Conservation (phyloP, 75 land plant species). For the Azolla pinnata region DNA sequence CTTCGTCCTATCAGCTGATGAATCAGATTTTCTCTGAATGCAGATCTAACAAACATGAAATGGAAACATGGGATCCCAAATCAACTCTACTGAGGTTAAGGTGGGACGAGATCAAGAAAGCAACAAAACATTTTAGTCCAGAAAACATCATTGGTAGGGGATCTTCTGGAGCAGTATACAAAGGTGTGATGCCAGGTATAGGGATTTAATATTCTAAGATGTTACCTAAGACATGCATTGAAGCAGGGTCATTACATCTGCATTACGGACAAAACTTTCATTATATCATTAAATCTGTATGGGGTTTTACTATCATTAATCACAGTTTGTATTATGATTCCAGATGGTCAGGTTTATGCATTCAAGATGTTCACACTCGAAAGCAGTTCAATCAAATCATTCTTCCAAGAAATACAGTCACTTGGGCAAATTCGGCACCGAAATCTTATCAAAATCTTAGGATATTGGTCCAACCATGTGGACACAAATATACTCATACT, state of each 20-base stretch:
- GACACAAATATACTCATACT: conserved; percentile 53
- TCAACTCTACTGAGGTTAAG: conserved; percentile 10
- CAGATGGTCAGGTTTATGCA: conserved; percentile 42
- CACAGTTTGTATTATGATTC: conserved; percentile 14
- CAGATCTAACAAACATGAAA: too few relatives aligned
- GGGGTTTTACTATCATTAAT: too few relatives aligned
- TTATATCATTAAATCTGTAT: too few relatives aligned
- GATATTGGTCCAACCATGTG: conserved; percentile 30
- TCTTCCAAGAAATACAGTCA: conserved; percentile 34
- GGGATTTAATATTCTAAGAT: too few relatives aligned
- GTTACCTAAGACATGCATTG: too few relatives aligned
- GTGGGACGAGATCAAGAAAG: conserved; percentile 21
- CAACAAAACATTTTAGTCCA: conserved; percentile 15
- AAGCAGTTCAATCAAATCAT: conserved; percentile 5
- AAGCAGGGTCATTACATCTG: too few relatives aligned
- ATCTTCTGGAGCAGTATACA: conserved; percentile 23
- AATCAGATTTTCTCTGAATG: too few relatives aligned
- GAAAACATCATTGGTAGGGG: conserved; percentile 20
- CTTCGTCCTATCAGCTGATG: too few relatives aligned
- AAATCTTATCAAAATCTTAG: conserved; percentile 52
- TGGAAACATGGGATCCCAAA: conserved; percentile 1
- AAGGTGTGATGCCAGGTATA: conserved; percentile 10
- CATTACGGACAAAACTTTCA: too few relatives aligned
- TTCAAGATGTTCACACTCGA: conserved; percentile 56
- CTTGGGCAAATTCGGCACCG: conserved; percentile 48